Base-by-base conservation (phyloP, 78 protist species). In the Emiliania huxleyi region DNA sequence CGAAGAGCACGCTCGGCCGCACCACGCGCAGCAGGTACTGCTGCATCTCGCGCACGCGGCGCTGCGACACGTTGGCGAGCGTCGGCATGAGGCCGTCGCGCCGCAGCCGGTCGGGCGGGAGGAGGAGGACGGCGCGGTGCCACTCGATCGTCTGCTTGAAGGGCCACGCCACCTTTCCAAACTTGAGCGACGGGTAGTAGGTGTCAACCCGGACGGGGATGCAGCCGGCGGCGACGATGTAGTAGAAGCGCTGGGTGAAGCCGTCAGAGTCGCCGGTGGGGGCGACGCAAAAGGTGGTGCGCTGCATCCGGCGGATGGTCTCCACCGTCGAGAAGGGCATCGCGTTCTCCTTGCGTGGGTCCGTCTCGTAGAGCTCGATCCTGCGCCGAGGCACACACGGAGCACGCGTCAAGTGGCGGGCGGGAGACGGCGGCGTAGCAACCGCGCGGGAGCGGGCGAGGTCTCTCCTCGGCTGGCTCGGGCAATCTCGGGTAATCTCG, bases 181-280 rank as follows among this genome's bases (percentile, higher is more conserved):
- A 77, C 15, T 2, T 3, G 46, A 77, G 11, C 46, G 11, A 18
- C n/a, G 85, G n/a, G 85, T 77, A 77, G 18, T 77, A 77, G 35
- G 85, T 40, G 46, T 77, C 85, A 3, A 77, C 85, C 33, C 85
- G 85, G 23, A 77, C 85, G 29, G 85, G 85, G 85, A 77, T 77
- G 85, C 85, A 77, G 85, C 85, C 85, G 23, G 85, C 85, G 33
- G 48, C 23, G 8, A 77, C 1, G 46, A 37, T 77, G 85, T 40
- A 77, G 33, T 40, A 77, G 85, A 77, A 77, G 46, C 85, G 85
- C 46, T 77, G 85, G 29, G 85, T 77, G 46, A 77, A 77, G 48
- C 85, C 85, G 29, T 77, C 85, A 19, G 48, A 37, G 23, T 77
- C 85, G 0, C 85, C 85, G 19, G 46, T 40, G n/a, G 85, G 85